A percentile compares a stretch with the other conserved stretches of the same genome.
These are phyloP conservation scores for Fagus crenata DNA, from an alignment of 306 rosid genomes.

Conservation along the genomic window DNA sequence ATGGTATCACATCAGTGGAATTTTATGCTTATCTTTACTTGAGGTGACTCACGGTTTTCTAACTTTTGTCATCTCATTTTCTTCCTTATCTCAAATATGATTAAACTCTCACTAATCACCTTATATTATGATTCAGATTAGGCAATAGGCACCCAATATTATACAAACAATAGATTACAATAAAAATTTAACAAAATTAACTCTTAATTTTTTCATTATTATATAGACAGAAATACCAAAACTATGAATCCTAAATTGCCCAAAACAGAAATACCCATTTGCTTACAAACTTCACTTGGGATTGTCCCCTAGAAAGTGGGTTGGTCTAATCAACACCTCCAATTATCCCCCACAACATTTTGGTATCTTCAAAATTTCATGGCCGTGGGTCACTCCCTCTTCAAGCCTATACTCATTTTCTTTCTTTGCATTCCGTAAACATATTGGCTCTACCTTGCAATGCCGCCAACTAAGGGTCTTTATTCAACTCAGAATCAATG, in stretches of 20 bases:
- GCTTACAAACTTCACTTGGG: neutral
- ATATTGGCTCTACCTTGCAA: neutral
- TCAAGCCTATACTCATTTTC: neutral
- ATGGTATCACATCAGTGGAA: slow-evolving; percentile 23
- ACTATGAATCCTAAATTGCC: neutral
- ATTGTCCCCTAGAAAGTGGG: slow-evolving; percentile 30
- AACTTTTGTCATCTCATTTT: no score
- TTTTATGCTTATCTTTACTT: neutral
- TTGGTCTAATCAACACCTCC: slow-evolving; percentile 31
- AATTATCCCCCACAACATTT: slow-evolving; percentile 4
- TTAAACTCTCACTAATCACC: no score
- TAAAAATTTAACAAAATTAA: no score
- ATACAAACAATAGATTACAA: no score
- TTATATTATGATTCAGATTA: no score
- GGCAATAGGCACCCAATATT: no score
- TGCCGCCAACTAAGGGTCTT: neutral
- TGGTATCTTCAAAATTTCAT: neutral
- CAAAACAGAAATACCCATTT: neutral
- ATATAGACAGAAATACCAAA: neutral
- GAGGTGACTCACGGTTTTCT: no score
- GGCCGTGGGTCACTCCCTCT: neutral
- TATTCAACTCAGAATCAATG: neutral
- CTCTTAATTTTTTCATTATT: no score
- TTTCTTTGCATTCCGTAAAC: neutral
- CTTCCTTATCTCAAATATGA: no score